These are phyloP conservation scores for Clitopilus passeckerianus DNA, from an alignment of 768 basidiomycete species.

Conservation along the genomic window DNA sequence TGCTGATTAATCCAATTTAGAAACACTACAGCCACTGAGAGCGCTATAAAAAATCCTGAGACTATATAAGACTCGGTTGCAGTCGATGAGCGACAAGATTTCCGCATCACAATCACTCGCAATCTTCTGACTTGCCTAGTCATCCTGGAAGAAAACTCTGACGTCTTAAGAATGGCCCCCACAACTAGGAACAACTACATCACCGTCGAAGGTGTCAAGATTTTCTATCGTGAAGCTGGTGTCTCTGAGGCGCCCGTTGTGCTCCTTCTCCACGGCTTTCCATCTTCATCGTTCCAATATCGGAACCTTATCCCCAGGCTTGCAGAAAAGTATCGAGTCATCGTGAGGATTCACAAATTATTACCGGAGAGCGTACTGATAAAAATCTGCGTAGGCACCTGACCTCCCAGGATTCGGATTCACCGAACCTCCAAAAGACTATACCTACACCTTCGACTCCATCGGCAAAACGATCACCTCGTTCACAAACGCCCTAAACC, in stretches of 20 bases:
- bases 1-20: not conserved
- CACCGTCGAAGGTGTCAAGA: conserved; percentile 22
- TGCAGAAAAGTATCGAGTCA: conserved; percentile 32
- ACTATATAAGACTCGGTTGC: not conserved
- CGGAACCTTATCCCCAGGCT: conserved; percentile 40
- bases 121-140: not conserved
- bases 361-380: not conserved
- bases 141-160: too few relatives aligned
- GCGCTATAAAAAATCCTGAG: not conserved
- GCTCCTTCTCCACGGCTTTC: conserved; percentile 47
- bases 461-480: conserved; percentile 31
- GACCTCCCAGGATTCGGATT: conserved; percentile 50
- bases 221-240: conserved; percentile 43
- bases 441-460: conserved; percentile 35
- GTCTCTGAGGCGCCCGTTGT: conserved; percentile 22
- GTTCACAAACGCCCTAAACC: conserved; percentile 33
- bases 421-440: conserved; percentile 28
- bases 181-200: conserved; percentile 4
- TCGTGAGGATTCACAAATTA: conserved; percentile 15
- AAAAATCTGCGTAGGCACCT: conserved; percentile 26
- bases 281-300: conserved; percentile 43
- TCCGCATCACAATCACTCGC: not conserved
- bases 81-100: not conserved
- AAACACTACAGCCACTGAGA: not conserved
- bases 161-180: not conserved